Evolutionary conservation across 129 eudicot genomes (phyloP), one percentile per base, ranked within the genome.

Genomic region (Sambucus nigra): DNA sequence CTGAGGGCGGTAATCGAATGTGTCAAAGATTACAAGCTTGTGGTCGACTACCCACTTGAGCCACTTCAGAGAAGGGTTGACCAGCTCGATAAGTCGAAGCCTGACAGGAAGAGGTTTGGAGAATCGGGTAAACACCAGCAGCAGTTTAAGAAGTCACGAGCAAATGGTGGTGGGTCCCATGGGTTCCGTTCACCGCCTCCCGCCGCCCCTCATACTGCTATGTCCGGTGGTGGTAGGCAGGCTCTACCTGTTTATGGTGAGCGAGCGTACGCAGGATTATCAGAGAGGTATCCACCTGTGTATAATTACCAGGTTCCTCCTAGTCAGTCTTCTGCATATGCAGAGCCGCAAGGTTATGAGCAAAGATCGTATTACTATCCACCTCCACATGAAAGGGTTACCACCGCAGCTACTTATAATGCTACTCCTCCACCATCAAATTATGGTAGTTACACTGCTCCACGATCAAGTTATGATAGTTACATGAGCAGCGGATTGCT

Each of bases 1-100:
- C 24, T 80, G 35, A 69, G 35, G 69, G 67, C 42, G 28, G 74
- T 80, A 15, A 63, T 80, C n/a, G 22, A 53, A 22, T 80, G 88
- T 35, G 69, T 80, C 32, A 51, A 72, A 27, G 73, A 73, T 19
- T 80, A 75, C 66, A 57, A 69, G 19, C 80, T 80, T 8, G 77
- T 75, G 57, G 70, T 73, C 19, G 74, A 63, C 4, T 76, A 80
- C 71, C 88, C 83, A 23, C 82, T 80, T 25, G 83, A 76, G 21
- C 74, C 88, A 47, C 79, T 80, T 39, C 56, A 60, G 14, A 61
- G 61, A 65, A 70, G 88, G 58, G 71, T 65, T 10, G 55, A 61
- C 23, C 88, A 80, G 73, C 68, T 80, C 63, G 80, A 60, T 55
- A 71, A 71, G 19, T 41, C 65, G 42, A 74, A 60, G 31, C 55